Evolutionary conservation across 768 basidiomycete species (phyloP).

Genomic region (Suillus americanus): DNA sequence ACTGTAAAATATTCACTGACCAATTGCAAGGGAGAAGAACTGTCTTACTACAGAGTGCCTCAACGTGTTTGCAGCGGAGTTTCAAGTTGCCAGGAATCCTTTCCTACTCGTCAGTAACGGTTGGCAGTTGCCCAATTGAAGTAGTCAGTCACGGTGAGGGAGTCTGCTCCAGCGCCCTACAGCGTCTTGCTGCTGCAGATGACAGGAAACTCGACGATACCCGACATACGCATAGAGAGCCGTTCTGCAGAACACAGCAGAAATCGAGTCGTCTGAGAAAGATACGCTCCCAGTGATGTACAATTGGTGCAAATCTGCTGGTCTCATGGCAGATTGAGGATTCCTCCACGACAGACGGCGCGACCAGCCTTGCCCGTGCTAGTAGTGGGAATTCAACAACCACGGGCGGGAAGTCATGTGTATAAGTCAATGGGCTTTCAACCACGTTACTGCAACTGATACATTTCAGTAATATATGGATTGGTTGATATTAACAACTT

Average conservation of each 20-base stretch:
- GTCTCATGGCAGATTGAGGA: neutral
- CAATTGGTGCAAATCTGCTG: neutral
- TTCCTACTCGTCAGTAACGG: no score
- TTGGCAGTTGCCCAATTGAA: no score
- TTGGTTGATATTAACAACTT: neutral
- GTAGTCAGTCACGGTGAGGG: no score
- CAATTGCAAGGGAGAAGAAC: no score
- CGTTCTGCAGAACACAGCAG: neutral
- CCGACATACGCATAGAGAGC: neutral
- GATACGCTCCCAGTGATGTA: neutral
- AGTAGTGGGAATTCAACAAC: neutral
- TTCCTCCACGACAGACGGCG: neutral
- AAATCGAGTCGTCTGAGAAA: neutral
- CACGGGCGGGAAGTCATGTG: neutral
- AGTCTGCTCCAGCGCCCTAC: no score
- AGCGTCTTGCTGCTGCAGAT: neutral
- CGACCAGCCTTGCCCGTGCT: neutral
- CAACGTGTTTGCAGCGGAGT: neutral
- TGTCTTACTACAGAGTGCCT: no score
- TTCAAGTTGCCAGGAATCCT: neutral
- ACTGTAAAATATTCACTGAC: no score
- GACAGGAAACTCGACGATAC: neutral
- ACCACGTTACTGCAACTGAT: neutral
- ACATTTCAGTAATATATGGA: neutral
- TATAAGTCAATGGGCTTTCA: neutral